Evolutionary conservation across 768 basidiomycete species (phyloP), one percentile per base, ranked within the genome.

Genomic region (Tremella fuciformis): DNA sequence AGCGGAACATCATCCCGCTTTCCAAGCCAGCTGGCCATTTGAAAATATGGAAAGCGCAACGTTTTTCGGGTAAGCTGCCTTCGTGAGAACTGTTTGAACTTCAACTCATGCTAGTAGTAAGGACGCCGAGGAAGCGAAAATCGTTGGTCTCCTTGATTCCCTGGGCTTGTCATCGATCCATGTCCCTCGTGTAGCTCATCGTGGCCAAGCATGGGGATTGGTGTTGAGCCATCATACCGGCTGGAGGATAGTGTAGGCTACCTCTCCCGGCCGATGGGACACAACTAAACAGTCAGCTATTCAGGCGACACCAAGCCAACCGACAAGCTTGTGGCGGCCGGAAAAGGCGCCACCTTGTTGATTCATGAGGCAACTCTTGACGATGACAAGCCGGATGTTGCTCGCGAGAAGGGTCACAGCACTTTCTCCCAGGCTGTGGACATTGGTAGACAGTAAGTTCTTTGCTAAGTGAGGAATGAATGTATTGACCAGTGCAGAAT

Each of bases 311-410:
- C 93, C 0, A 81, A 83, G 71, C 92, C 94, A 0, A 83, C 86
- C 8, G 79, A 86, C 11, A 80, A 80, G 24, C 80, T 98, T 3
- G 83, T 86, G 21, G 72, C 80, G 44, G 85, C 84, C 0, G 93
- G 88, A 0, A 68, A 80, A 59, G 76, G 78, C 54, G 86, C 88
- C 0, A 91, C 91, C 0, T 78, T 98, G 1, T 80, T 98, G 41
- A 91, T 98, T 29, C 94, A 98, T 68, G 94, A 98, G 74, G 89
- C 93, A 0, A 91, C 91, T 2, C 86, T 97, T 83, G 88, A 85
- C 1, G 88, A 97, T 67, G 88, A 88, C 55, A 84, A 92, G 68
- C 82, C 79, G 18, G 86, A 86, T 13, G 75, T 89, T 77, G 92
- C 92, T 0, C 69, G 66, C 0, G 76, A 77, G 39, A 97, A 94